Conservation (phyloP, 345 rosid genomes). For the Theobroma cacao region DNA sequence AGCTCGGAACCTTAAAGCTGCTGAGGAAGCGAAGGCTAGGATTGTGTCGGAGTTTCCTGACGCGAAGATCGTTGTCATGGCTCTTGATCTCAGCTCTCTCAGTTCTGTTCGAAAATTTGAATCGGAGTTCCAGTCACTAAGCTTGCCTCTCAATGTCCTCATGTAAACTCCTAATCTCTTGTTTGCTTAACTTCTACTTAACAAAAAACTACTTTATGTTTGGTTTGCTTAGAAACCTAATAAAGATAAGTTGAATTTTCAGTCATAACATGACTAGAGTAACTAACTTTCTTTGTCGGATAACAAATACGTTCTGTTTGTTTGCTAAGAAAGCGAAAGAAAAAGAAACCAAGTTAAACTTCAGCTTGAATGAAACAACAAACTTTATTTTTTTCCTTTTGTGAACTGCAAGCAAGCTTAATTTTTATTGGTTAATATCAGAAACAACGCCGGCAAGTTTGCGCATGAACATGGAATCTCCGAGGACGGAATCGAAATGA, state of each 20-base stretch:
- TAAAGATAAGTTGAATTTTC: background rate
- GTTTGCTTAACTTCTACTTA: background rate
- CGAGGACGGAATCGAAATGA: conserved; percentile 98
- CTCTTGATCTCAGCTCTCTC: conserved; percentile 91
- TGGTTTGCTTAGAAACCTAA: conserved; percentile 13
- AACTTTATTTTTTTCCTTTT: background rate
- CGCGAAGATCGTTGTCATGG: conserved; percentile 64
- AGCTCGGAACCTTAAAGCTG: conserved; percentile 73
- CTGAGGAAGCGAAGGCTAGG: conserved; percentile 77
- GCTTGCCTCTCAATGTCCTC: conserved; percentile 85
- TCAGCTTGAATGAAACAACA: background rate
- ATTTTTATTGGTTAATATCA: conserved; percentile 26
- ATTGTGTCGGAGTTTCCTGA: conserved; percentile 70
- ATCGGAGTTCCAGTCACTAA: conserved; percentile 59
- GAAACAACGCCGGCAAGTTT: conserved; percentile 94
- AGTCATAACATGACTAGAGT: background rate
- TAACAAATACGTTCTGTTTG: conserved; percentile 19
- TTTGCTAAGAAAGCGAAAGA: conserved; percentile 16
- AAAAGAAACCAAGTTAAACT: background rate
- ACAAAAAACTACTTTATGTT: conserved; percentile 5
- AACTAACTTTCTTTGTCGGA: conserved; percentile 5
- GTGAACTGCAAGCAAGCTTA: conserved; percentile 19
- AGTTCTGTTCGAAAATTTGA: conserved; percentile 68
- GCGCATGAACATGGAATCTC: conserved; percentile 87
- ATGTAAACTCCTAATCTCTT: conserved; percentile 40